These are phyloP conservation scores for Ganoderma multipileum DNA, from an alignment of 1,284 basidiomycete genomes.

Conservation along the genomic window DNA sequence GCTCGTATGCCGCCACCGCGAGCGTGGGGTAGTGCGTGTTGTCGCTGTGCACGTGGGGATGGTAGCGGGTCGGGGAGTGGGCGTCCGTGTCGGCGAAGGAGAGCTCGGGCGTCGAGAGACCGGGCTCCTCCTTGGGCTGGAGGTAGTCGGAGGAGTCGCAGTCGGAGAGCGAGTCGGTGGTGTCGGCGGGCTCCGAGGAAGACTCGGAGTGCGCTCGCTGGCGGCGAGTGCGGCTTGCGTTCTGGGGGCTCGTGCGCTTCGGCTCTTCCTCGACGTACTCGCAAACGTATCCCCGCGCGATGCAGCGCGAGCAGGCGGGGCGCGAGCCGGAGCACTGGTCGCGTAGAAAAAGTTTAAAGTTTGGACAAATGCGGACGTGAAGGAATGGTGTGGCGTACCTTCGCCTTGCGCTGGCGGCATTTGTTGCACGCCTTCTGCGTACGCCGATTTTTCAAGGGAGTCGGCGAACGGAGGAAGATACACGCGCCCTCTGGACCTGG, in stretches of 20 bases:
- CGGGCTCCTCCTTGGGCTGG: constrained; percentile 32
- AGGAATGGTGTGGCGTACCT: constrained; percentile 37
- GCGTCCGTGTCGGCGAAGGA: constrained; percentile 21
- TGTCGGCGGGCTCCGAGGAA: constrained; percentile 20
- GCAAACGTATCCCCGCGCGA: constrained; percentile 47
- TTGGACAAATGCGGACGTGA: not conserved
- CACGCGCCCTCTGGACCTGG: constrained; percentile 49
- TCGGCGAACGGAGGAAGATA: constrained; percentile 50
- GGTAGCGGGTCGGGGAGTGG: not conserved
- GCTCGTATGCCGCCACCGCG: constrained; percentile 8
- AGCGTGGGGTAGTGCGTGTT: constrained; percentile 17
- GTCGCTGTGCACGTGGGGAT: constrained; percentile 14
- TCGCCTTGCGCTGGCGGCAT: constrained; percentile 54
- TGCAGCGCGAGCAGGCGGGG: constrained; percentile 48
- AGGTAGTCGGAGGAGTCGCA: constrained; percentile 16
- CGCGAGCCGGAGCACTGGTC: constrained; percentile 50
- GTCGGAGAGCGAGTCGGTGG: constrained; percentile 15
- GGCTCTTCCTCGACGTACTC: constrained; percentile 44
- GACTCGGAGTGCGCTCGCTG: constrained; percentile 25
- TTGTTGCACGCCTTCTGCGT: constrained; percentile 51
- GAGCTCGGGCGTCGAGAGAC: constrained; percentile 26
- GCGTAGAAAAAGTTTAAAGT: not conserved
- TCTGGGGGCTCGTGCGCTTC: constrained; percentile 12
- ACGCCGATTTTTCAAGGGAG: constrained; percentile 48
- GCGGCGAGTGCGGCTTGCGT: constrained; percentile 15